Evolutionary conservation across 2,329 filamentous ascomycete genomes (phyloP), one percentile per base, ranked within the genome.

Genomic region (Xylariaceae sp.): DNA sequence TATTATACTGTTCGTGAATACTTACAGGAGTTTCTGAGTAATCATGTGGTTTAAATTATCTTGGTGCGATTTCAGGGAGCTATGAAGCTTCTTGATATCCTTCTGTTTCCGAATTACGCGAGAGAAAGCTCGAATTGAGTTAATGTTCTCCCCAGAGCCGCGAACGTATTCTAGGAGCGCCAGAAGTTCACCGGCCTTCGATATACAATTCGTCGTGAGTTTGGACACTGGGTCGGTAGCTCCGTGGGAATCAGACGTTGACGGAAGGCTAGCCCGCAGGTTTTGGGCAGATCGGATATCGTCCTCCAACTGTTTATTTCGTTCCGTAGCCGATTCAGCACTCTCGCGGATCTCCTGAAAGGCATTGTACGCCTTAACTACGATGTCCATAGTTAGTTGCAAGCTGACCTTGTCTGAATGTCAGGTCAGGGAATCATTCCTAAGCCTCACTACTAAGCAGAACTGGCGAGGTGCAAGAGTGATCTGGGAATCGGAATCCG

Each of bases 271-370:
- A 12, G 15, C 16, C 15, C 30, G 57, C 8, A 54, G 19, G 12
- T 9, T 42, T 39, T 48, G 19, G 18, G 42, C 43, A 21, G 41
- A 45, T 41, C 32, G 32, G 6, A 56, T 37, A 32, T 41, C 49
- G 5, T 51, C 26, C 10, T 59, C 57, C 3, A 59, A 45, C 40
- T 55, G 41, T 22, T 42, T n/a, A 9, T 57, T 57, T 21, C 40
- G 45, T 40, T 59, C 46, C 15, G 55, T 59, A 12, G 41, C 16
- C 13, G 41, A 49, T 16, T 41, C n/a, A 1, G 21, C 26, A 30
- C 43, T 53, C 22, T 19, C 16, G 26, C 47, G 37, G 16, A 59
- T 57, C 37, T 59, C 51, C 9, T 40, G 47, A 36, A 43, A 55
- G 29, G 44, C 13, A 12, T 13, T 34, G 22, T 50, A 55, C 3